Evolutionary conservation across 176 grass and related monocot genomes (phyloP), one percentile per base, ranked within the genome.

Genomic region (Panicum miliaceum): DNA sequence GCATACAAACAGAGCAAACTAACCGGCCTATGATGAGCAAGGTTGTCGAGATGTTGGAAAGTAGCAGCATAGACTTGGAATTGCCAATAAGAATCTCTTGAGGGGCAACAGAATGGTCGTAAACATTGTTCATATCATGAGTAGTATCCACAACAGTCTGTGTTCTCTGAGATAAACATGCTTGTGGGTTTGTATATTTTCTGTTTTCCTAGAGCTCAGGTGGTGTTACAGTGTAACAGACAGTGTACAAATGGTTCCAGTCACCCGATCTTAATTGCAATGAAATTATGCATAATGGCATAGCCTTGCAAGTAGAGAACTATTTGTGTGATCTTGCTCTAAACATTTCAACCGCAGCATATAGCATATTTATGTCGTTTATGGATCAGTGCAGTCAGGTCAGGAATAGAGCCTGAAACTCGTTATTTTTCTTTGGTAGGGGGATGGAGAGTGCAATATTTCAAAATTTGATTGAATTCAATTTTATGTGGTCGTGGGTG

Each of bases 1-100:
- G 91, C 59, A 75, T 93, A 46, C 91, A 96, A 27, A 59, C 78
- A 1, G 64, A 13, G 1, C 86, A 86, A 4, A 32, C n/a, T 4
- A 83, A 91, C 71, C 79, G 84, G 13, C 91, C 94, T 58, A 75
- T 79, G 0, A 90, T 92, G 78, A 82, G 58, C 42, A 50, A 52
- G 79, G 85, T 91, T 16, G 41, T 97, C 2, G 66, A 94, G 47
- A 93, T 94, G 87, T 25, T 90, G 45, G 82, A 94, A 40, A 70
- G 75, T 65, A 79, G 52, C 66, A 77, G 63, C 43, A 1, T 3
- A 14, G 62, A 81, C 5, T 42, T 88, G 56, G 45, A 86, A 45
- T 41, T 84, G 69, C 88, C 86, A 2, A 38, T 45, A 25, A 89
- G 69, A 29, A 50, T 15, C 29, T 35, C 51, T 16, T 76, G 42